A percentile compares a stretch with the other conserved stretches of the same genome.
Conservation (phyloP, 305 asterid genomes). For the Fraxinus platypoda region DNA sequence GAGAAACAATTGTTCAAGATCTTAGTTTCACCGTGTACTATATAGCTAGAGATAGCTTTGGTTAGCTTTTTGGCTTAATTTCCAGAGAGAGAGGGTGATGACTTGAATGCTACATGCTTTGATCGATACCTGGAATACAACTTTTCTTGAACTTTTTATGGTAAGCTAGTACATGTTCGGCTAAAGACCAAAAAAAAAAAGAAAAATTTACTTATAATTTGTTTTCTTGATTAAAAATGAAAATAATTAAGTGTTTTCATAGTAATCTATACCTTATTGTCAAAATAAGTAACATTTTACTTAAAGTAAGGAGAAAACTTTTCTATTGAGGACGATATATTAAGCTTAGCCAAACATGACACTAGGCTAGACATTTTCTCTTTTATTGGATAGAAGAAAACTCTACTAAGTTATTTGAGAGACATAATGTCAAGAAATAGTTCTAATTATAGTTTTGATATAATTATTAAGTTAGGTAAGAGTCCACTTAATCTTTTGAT, state of each 20-base stretch:
- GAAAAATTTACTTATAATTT: background rate
- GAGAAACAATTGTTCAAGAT: slow-evolving; percentile 15
- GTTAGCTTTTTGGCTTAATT: slow-evolving; percentile 15
- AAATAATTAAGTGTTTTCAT: background rate
- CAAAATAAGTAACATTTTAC: background rate
- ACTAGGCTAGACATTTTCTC: background rate
- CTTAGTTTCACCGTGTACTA: slow-evolving; percentile 19
- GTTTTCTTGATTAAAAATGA: background rate
- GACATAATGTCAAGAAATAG: background rate
- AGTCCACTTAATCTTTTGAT: background rate
- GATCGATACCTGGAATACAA: background rate
- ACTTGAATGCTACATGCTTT: background rate
- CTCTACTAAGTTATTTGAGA: background rate
- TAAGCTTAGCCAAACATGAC: background rate
- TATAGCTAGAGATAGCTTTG: slow-evolving; percentile 22
- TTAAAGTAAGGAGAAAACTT: background rate
- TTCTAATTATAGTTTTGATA: background rate
- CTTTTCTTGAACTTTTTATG: background rate
- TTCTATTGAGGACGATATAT: background rate
- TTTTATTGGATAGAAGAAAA: background rate
- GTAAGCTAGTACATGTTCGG: background rate
- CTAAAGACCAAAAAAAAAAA: no score
- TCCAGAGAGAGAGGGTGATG: background rate
- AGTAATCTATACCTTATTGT: background rate
- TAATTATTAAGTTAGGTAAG: background rate